A percentile compares a stretch with the other conserved stretches of the same genome.
Evolutionary conservation across 1,139 yeast genomes (phyloP).

Genomic region (Suhomyces panamericanus): DNA sequence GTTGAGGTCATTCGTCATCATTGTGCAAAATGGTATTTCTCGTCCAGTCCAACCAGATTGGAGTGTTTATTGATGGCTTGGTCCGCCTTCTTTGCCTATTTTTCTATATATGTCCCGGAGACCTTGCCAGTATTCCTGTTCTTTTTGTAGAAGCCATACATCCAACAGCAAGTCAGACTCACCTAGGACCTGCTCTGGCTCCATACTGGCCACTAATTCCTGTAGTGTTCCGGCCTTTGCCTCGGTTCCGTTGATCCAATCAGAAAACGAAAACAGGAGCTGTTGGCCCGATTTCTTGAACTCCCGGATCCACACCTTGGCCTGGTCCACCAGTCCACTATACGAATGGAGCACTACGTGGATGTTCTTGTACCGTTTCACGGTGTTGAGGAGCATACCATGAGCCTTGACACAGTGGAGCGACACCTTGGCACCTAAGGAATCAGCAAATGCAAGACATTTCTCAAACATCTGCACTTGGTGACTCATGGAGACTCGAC

Average conservation of each 20-base stretch:
- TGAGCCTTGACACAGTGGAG: conserved; percentile 85
- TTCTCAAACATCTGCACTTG: conserved; percentile 53
- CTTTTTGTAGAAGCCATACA: conserved; percentile 17
- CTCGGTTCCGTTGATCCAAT: conserved; percentile 53
- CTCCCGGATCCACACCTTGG: conserved; percentile 50
- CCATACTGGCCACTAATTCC: conserved; percentile 25
- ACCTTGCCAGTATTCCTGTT: conserved; percentile 20
- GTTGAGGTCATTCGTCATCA: no score
- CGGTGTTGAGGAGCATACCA: conserved; percentile 53
- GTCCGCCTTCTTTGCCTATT: neutral
- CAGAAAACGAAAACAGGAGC: conserved; percentile 59
- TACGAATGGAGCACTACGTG: conserved; percentile 75
- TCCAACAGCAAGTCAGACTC: conserved; percentile 45
- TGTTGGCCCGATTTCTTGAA: conserved; percentile 20
- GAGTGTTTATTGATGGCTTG: no score
- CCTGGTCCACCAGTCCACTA: conserved; percentile 77
- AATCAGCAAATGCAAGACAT: conserved; percentile 57
- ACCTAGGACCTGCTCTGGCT: conserved; percentile 29
- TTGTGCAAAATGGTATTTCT: no score
- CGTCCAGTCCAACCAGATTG: no score
- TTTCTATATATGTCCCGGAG: conserved; percentile 20
- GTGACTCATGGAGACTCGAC: conserved; percentile 60
- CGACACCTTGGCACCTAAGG: conserved; percentile 55
- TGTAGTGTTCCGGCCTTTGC: conserved; percentile 24
- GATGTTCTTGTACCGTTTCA: conserved; percentile 25